Base-by-base conservation (phyloP, 441 rosid species). In the Populus hybrid region DNA sequence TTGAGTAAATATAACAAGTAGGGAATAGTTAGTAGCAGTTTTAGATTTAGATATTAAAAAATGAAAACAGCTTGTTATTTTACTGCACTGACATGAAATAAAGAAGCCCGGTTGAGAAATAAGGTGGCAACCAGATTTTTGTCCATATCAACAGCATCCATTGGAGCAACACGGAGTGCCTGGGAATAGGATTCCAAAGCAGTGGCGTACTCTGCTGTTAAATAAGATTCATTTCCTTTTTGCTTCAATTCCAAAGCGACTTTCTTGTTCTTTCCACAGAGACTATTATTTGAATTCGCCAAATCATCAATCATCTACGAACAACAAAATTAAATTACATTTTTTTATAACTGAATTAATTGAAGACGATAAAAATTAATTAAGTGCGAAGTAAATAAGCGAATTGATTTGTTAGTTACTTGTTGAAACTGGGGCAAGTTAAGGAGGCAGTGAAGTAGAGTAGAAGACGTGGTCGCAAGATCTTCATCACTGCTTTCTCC, bases 151-250 rank as follows among this genome's bases (percentile, higher is more conserved):
- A 57, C 74, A 78, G 87, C 88, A 75, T 85, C 83, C 54, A 66
- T 20, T 12, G 97, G 98, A 84, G 97, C 91, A 80, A 87, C 77
- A 38, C 95, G 90, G 72, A 91, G 85, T 42, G 98, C 98, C 91
- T 90, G 87, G 32, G 91, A 88, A 81, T 92, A 94, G 83, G 80
- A 88, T 40, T 76, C 82, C 82, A 91, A 73, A 68, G 98, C 92
- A 6, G 81, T 75, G 12, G 76, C 50, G 69, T 85, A 84, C 72
- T 89, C 86, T 21, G 89, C 86, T 16, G 28, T 75, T 32, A 80
- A 81, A 73, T 83, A 93, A 76, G 81, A 89, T 72, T 54, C 84
- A 79, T 93, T 93, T 38, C 94, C 97, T 23, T 83, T 87, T 7
- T 82, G 90, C 83, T 94, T 95, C 69, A 88, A 80, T 73, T 90